These are phyloP conservation scores for Arthrobotrys musiformis DNA, from an alignment of 2,329 filamentous ascomycete species.

Conservation along the genomic window DNA sequence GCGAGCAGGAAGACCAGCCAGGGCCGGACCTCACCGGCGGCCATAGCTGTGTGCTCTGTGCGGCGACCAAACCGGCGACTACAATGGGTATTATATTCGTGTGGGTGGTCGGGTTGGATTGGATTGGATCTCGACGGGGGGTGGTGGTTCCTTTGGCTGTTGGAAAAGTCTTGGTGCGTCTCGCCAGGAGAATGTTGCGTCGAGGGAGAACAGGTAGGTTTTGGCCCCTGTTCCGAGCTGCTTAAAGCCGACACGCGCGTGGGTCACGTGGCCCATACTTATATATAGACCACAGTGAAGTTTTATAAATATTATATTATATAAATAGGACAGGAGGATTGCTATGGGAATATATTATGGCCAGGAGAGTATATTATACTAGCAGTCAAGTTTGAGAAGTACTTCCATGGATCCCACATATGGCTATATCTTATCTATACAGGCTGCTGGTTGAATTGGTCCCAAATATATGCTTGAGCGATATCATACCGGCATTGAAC, in stretches of 20 bases:
- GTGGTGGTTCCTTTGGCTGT: neutral
- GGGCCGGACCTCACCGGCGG: constrained; percentile 12
- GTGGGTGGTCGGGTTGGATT: neutral
- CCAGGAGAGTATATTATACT: too few species aligned
- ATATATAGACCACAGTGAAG: too few species aligned
- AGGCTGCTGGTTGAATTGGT: too few species aligned
- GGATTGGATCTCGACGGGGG: neutral
- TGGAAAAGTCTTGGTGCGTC: constrained; percentile 1
- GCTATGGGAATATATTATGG: too few species aligned
- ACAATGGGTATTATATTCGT: neutral
- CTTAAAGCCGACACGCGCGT: neutral
- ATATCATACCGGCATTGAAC: too few species aligned
- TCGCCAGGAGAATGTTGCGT: neutral
- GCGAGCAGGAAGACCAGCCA: constrained; percentile 27
- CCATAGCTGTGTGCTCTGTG: constrained; percentile 18
- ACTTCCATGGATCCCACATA: too few species aligned
- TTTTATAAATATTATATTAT: too few species aligned
- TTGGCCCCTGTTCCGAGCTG: neutral
- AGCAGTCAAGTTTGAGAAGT: too few species aligned
- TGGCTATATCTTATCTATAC: too few species aligned
- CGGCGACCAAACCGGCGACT: constrained; percentile 6
- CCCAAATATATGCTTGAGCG: too few species aligned
- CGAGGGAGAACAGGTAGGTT: neutral
- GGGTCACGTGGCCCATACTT: constrained; percentile 10
- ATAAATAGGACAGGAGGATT: too few species aligned